Evolutionary conservation across 192 early-diverging fungal species (phyloP), one percentile per base, ranked within the genome.

Genomic region (Coemansia asiatica): DNA sequence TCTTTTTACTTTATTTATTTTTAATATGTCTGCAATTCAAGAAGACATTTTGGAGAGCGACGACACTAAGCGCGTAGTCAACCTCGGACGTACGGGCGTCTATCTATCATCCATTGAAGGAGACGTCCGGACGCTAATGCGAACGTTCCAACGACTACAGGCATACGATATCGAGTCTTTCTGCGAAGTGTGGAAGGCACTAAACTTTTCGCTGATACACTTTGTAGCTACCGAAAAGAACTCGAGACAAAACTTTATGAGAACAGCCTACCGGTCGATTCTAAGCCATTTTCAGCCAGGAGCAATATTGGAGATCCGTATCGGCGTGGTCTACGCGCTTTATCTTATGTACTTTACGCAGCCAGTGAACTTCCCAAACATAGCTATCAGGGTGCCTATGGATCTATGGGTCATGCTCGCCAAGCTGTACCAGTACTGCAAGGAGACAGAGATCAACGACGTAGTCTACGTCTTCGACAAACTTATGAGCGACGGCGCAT

Each of bases 331-430:
- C 16, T 86, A 81, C 51, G 72, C 81, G 18, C 74, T 86, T 33
- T 86, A 85, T 56, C 79, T 86, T 29, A 67, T 85, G 62, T 85
- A 85, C 56, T 86, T 79, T 62, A 83, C 85, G 22, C 85, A 86
- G 67, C 85, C 85, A 22, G 80, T 81, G 40, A 81, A 72, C 61
- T 86, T 82, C 48, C 72, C 69, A 26, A 82, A 79, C 27, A 75
- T 81, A 40, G 71, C 46, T 5, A 81, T 86, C 56, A 77, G 83
- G 3, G 71, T 86, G 35, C 71, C 80, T 19, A 69, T 80, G 76
- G 83, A 74, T 55, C 74, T 68, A 46, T 86, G 83, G 83, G 26
- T 23, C 4, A 62, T 71, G 56, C 36, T 84, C 44, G 64, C 66
- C 47, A 65, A 63, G 58, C 71, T 86, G 40, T 76, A 82, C 59